Evolutionary conservation across 176 grass and related monocot genomes (phyloP).

Genomic region (Hordeum marinum): DNA sequence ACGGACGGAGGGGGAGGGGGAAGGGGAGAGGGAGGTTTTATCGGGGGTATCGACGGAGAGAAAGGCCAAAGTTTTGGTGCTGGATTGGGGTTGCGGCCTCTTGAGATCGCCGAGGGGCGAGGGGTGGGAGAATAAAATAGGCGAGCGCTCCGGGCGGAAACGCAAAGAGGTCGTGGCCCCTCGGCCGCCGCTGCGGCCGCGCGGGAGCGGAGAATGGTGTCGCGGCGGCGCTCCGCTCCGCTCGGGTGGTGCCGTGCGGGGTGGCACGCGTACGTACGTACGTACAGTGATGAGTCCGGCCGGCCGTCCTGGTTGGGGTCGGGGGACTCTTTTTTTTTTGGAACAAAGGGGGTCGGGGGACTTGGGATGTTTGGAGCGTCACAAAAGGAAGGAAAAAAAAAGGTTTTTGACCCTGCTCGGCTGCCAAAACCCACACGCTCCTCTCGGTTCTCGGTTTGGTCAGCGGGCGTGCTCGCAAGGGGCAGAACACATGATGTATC

Average conservation of each 20-base stretch:
- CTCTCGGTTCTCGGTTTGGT: background rate
- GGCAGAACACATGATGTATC: too few species aligned
- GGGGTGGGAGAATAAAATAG: background rate
- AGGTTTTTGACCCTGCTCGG: background rate
- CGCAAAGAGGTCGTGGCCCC: background rate
- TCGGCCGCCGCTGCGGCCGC: conserved; percentile 15
- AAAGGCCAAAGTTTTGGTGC: background rate
- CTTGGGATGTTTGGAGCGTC: too few species aligned
- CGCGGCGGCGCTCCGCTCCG: background rate
- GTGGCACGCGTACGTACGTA: too few species aligned
- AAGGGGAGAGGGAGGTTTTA: conserved; percentile 4
- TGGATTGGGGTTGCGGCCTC: background rate
- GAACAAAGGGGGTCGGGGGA: too few species aligned
- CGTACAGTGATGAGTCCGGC: too few species aligned
- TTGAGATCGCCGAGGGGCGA: conserved; percentile 40
- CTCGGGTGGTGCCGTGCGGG: too few species aligned
- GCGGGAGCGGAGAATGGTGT: too few species aligned
- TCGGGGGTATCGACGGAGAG: conserved; percentile 40
- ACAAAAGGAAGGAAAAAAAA: too few species aligned
- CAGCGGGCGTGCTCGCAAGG: too few species aligned
- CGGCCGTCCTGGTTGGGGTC: too few species aligned
- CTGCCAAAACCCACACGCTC: background rate
- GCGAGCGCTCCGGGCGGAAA: background rate
- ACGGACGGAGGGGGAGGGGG: background rate
- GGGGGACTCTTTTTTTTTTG: too few species aligned